phyloP scores from a whole-genome alignment of 495 filamentous ascomycete species.

The Sporormia fimetaria region DNA sequence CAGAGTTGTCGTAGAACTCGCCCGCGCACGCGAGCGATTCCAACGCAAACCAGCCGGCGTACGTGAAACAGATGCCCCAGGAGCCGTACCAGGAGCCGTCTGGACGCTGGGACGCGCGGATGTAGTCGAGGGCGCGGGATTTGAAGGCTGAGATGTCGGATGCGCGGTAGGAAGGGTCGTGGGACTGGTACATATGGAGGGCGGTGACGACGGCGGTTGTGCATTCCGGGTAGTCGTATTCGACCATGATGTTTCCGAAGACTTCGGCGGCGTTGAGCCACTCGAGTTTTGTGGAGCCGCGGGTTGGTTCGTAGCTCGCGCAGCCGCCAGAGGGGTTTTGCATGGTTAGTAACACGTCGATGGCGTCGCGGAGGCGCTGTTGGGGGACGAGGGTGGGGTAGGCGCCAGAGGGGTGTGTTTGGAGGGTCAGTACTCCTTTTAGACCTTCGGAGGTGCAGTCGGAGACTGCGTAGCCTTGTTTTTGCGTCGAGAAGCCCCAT shows the following conservation, averaged over 20 bases:
- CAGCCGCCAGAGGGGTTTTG: conserved; percentile 84
- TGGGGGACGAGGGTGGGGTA: conserved; percentile 66
- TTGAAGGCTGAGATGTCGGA: conserved; percentile 65
- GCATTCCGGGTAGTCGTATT: conserved; percentile 96
- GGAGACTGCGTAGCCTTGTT: conserved; percentile 88
- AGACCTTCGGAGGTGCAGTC: conserved; percentile 89
- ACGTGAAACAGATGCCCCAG: conserved; percentile 97
- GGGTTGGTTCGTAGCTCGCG: conserved; percentile 75
- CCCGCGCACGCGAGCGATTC: conserved; percentile 73
- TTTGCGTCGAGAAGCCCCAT: conserved; percentile 87
- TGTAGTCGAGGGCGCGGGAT: conserved; percentile 59
- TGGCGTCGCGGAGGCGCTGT: conserved; percentile 67
- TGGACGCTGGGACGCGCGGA: conserved; percentile 62
- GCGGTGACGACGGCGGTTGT: conserved; percentile 92
- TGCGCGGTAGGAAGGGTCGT: conserved; percentile 67
- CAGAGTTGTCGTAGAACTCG: conserved; percentile 66
- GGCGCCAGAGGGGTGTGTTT: conserved; percentile 57
- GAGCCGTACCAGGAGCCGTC: conserved; percentile 94
- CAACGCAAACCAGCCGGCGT: conserved; percentile 89
- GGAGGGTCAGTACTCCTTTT: conserved; percentile 76
- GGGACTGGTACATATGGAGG: conserved; percentile 66
- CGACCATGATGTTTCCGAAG: conserved; percentile 94
- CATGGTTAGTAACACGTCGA: conserved; percentile 84
- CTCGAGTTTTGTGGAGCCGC: conserved; percentile 68
- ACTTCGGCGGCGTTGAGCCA: conserved; percentile 90